Base-by-base conservation (phyloP, 2,329 filamentous ascomycete species). In the Didymella pomorum region DNA sequence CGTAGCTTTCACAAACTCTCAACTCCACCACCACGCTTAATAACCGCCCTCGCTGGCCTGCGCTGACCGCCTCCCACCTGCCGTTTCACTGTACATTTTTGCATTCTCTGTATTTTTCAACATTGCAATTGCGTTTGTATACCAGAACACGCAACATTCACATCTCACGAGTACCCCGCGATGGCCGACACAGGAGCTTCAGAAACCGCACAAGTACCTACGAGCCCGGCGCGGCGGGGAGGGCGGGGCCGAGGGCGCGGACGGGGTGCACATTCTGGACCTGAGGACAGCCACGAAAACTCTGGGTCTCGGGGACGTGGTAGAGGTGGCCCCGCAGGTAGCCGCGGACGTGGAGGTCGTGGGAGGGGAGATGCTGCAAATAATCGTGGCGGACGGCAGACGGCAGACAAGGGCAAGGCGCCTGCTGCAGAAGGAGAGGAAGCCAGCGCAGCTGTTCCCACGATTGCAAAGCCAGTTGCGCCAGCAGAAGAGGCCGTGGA, bases 331-430 rank as follows among this genome's bases (percentile, higher is more conserved):
- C 62, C 58, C 26, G 67, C 74, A 56, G 60, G 65, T 26, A 68
- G 70, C 12, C 68, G 73, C 60, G 76, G 76, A 33, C 70, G 71
- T 48, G 73, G 66, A 41, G 61, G 69, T 31, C 66, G 68, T 50
- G 69, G 73, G 18, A 69, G 73, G 50, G 68, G 75, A 64, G 76
- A 76, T 10, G 66, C 74, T 57, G 69, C 71, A 49, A 65, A 70
- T 52, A 66, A 58, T 43, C 72, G 68, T 29, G 63, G 71, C 44
- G 65, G 66, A 52, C 60, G 65, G 11, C 26, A 54, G 14, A 56
- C 56, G n/a, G 28, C 26, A 11, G 68, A 72, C 16, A 76, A 76
- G 46, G 71, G 70, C 57, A 72, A 73, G 48, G 68, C 59, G 26
- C 66, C 68, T 16, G 53, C 50, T 29, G 51, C 37, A 35, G 53